Evolutionary conservation across 441 rosid species (phyloP).

Genomic region (Brassica balearica): DNA sequence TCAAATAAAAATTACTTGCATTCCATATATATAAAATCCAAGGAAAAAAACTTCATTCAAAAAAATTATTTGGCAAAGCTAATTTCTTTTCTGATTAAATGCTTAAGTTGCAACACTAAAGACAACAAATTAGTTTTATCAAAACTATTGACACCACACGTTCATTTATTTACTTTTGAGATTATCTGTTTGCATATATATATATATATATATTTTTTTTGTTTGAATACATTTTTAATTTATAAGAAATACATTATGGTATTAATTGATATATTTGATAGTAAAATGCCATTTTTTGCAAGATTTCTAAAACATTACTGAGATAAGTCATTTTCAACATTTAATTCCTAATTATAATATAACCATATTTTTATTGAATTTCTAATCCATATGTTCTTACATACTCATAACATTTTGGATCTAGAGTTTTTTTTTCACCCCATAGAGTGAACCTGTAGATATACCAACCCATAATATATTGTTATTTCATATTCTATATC

Average conservation of each 20-base stretch:
- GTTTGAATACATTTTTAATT: neutral
- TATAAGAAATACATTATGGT: neutral
- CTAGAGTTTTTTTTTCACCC: no score
- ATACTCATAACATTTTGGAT: neutral
- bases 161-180: neutral
- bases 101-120: neutral
- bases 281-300: neutral
- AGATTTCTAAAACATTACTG: neutral
- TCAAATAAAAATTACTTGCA: neutral
- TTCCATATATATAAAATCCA: neutral
- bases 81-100: neutral
- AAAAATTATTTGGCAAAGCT: neutral
- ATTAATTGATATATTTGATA: neutral
- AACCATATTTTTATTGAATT: neutral
- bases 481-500: no score
- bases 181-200: neutral
- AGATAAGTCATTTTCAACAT: neutral
- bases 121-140: neutral
- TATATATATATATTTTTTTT: no score
- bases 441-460: no score
- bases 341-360: neutral
- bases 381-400: neutral
- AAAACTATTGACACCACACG: slow-evolving; percentile 1
- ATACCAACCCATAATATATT: no score
- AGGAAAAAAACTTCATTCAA: neutral